Evolutionary conservation across 108 stramenopile genomes (phyloP), one percentile per base, ranked within the genome.

Genomic region (Cylindrotheca closterium): DNA sequence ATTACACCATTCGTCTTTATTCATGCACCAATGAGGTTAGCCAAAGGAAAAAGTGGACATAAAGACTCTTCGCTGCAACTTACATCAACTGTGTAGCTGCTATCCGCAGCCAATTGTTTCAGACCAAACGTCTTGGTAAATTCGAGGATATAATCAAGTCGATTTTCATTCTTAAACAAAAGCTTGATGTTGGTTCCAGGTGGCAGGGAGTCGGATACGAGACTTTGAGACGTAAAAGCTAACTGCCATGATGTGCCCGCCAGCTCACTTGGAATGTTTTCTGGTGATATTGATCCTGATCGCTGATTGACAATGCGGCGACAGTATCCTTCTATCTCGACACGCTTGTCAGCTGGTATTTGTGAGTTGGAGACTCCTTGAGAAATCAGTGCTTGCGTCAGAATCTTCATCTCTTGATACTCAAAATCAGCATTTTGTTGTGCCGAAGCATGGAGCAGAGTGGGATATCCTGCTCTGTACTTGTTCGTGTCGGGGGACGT

Each of bases 351-450:
- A 1, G 63, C 51, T 56, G 52, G 47, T 15, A 70, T 12, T 78
- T 74, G 78, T 2, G 77, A 54, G 12, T 79, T 65, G 34, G 70
- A 62, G 30, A 82, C 53, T 30, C 79, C 65, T 57, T 70, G 63
- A 19, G 59, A 29, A 32, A 67, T 56, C 59, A 91, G 79, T 24
- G 83, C 85, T 50, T 83, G 46, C n/a, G 87, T 51, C 42, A 83
- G 82, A 21, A 76, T 77, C 15, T 78, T 75, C 29, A 91, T 58
- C 78, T 91, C 89, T 84, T 91, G 86, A 23, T 81, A 79, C 51
- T 87, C 89, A 62, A 91, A 91, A 54, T 83, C 82, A 8, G 66
- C 80, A 30, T 75, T 61, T 27, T 49, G 17, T 23, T 30, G 21
- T 47, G 67, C 0, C n/a, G 63, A 19, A 31, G 59, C 7, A 7